Evolutionary conservation across 2,329 filamentous ascomycete species (phyloP).

Genomic region (Karstenula rhodostoma): DNA sequence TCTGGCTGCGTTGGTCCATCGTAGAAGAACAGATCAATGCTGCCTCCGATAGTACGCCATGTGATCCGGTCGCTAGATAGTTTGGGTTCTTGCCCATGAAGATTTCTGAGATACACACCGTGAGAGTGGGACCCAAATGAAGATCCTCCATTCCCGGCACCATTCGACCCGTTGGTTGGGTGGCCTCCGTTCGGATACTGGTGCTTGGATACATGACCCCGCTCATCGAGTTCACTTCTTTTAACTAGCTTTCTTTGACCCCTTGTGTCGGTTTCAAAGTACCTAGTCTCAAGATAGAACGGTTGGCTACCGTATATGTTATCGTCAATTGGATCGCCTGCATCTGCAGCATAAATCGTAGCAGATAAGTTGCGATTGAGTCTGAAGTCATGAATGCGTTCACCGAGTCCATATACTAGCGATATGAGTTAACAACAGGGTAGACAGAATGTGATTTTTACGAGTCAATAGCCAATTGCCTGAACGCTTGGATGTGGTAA

Average conservation of each 20-base stretch:
- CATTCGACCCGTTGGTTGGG: conserved; percentile 8
- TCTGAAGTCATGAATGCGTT: conserved; percentile 74
- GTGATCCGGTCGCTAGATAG: conserved; percentile 71
- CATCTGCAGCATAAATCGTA: conserved; percentile 73
- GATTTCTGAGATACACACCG: conserved; percentile 79
- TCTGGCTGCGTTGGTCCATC: conserved; percentile 73
- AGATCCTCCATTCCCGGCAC: conserved; percentile 51
- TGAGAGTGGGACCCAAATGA: conserved; percentile 74
- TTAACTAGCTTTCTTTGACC: conserved; percentile 63
- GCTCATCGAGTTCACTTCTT: conserved; percentile 56
- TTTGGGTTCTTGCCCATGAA: conserved; percentile 77
- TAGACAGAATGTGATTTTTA: neutral
- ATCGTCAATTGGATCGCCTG: conserved; percentile 67
- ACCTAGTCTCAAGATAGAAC: conserved; percentile 81
- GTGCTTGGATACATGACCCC: conserved; percentile 19
- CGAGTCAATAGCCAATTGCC: neutral
- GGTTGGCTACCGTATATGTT: conserved; percentile 82
- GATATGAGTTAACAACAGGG: neutral
- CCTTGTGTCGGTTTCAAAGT: conserved; percentile 65
- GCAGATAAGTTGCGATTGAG: conserved; percentile 77
- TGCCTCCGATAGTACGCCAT: conserved; percentile 78
- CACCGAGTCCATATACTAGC: conserved; percentile 74
- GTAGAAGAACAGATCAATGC: conserved; percentile 81
- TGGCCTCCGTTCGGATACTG: conserved; percentile 7
- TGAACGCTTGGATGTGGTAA: neutral